These are phyloP conservation scores for Xylona heveae DNA, from an alignment of 495 filamentous ascomycete species.

Conservation along the genomic window DNA sequence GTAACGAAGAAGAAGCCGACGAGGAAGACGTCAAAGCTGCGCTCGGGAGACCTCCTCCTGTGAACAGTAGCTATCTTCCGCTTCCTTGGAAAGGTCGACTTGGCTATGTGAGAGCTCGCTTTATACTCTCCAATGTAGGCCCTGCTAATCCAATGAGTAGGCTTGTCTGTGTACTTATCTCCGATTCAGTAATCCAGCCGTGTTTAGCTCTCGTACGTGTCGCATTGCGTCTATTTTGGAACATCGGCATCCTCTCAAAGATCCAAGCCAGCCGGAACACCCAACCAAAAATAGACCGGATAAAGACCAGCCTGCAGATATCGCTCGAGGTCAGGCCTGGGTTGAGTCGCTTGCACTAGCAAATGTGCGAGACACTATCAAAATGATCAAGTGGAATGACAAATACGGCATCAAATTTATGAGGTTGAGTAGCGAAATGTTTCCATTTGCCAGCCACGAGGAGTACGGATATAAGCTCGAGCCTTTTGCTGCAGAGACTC, in stretches of 20 bases:
- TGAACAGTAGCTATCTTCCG: constrained; percentile 72
- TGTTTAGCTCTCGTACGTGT: constrained; percentile 84
- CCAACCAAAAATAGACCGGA: constrained; percentile 67
- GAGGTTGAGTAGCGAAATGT: constrained; percentile 87
- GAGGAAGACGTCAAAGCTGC: constrained; percentile 4
- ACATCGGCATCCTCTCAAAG: constrained; percentile 57
- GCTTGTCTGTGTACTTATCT: constrained; percentile 90
- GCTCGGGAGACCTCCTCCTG: constrained; percentile 37
- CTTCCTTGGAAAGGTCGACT: constrained; percentile 84
- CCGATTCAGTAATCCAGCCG: constrained; percentile 59
- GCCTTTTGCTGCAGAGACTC: constrained; percentile 61
- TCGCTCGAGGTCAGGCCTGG: constrained; percentile 41
- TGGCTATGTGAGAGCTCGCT: constrained; percentile 42
- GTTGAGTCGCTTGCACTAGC: constrained; percentile 59
- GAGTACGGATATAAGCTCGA: constrained; percentile 77
- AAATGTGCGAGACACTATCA: constrained; percentile 65
- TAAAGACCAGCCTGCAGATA: constrained; percentile 37
- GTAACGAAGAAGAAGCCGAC: constrained; percentile 2
- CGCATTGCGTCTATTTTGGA: constrained; percentile 82
- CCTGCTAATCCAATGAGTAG: too few species aligned
- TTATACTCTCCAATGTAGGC: constrained; percentile 1
- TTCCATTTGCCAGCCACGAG: constrained; percentile 78
- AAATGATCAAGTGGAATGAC: constrained; percentile 86
- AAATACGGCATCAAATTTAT: constrained; percentile 84
- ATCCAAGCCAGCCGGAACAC: constrained; percentile 58